Conservation (phyloP, 371 early-diverging fungal genomes). For the Aphelidium insulamus region DNA sequence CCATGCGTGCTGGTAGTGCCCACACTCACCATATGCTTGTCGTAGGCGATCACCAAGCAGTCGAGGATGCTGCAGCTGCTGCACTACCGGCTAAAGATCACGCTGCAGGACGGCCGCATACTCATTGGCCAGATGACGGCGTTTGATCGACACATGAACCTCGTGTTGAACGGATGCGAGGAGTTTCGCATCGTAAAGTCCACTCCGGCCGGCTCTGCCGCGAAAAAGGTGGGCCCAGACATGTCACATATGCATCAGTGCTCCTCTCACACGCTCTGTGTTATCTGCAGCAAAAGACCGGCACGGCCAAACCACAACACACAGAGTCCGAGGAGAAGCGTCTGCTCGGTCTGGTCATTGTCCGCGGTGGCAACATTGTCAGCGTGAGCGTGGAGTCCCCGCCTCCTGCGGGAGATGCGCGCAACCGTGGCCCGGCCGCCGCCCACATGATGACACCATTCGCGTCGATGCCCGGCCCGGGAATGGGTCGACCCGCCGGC, state of each 20-base stretch:
- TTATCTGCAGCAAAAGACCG: too few species aligned
- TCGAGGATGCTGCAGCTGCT: slow-evolving; percentile 76
- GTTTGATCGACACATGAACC: slow-evolving; percentile 95
- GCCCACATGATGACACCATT: slow-evolving; percentile 6
- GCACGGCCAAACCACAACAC: too few species aligned
- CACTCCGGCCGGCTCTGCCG: too few species aligned
- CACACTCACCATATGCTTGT: too few species aligned
- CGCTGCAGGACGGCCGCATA: slow-evolving; percentile 68
- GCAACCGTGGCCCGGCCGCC: slow-evolving; percentile 21
- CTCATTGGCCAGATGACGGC: slow-evolving; percentile 93
- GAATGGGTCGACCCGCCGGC: slow-evolving; percentile 58
- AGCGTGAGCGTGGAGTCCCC: slow-evolving; percentile 77
- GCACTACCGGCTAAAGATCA: slow-evolving; percentile 83
- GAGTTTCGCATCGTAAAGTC: slow-evolving; percentile 77
- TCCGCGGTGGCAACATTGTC: slow-evolving; percentile 82
- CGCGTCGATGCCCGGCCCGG: slow-evolving; percentile 32
- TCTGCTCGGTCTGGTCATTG: slow-evolving; percentile 74
- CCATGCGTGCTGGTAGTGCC: too few species aligned
- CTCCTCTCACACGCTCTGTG: too few species aligned
- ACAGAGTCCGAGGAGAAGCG: slow-evolving; percentile 50
- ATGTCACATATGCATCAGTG: too few species aligned
- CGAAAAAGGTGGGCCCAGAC: too few species aligned
- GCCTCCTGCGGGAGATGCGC: slow-evolving; percentile 39
- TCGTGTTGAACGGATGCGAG: slow-evolving; percentile 89
- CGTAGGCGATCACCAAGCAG: slow-evolving; percentile 42